Evolutionary conservation across 2,329 filamentous ascomycete genomes (phyloP).

Genomic region (Fusarium sp.): DNA sequence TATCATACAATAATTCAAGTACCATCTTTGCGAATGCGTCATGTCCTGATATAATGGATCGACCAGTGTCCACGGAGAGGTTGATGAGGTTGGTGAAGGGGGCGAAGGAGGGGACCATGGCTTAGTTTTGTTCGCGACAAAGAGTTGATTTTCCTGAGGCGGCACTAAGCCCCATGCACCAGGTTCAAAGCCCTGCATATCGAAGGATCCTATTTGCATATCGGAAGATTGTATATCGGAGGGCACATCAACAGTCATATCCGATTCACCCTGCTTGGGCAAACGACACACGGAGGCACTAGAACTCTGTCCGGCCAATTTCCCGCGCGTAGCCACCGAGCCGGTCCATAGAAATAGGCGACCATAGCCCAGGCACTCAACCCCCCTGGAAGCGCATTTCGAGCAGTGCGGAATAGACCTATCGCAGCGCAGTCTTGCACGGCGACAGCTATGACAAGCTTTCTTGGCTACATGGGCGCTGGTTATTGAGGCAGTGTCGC

Average conservation of each 20-base stretch:
- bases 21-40: slow-evolving; percentile 60
- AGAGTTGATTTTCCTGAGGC: slow-evolving; percentile 35
- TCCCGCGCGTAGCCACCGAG: slow-evolving; percentile 59
- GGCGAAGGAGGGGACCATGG: slow-evolving; percentile 37
- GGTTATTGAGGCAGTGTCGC: slow-evolving; percentile 25
- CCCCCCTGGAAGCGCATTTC: slow-evolving; percentile 62
- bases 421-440: slow-evolving; percentile 65
- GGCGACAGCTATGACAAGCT: slow-evolving; percentile 66
- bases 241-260: slow-evolving; percentile 10
- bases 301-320: slow-evolving; percentile 56
- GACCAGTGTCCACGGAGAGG: slow-evolving; percentile 54
- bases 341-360: slow-evolving; percentile 66
- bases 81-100: slow-evolving; percentile 33
- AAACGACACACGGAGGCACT: slow-evolving; percentile 44
- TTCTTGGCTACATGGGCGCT: slow-evolving; percentile 45
- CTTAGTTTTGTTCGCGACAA: slow-evolving; percentile 15
- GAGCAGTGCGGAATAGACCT: slow-evolving; percentile 63
- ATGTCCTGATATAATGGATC: slow-evolving; percentile 65
- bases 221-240: slow-evolving; percentile 22
- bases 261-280: slow-evolving; percentile 28
- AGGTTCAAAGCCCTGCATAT: slow-evolving; percentile 16
- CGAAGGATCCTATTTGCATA: slow-evolving; percentile 26
- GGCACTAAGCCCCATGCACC: slow-evolving; percentile 18
- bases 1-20: slow-evolving; percentile 57
- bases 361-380: slow-evolving; percentile 67